These are phyloP conservation scores for Stachybotrys chlorohalonatus DNA, from an alignment of 2,329 filamentous ascomycete species.

Conservation along the genomic window DNA sequence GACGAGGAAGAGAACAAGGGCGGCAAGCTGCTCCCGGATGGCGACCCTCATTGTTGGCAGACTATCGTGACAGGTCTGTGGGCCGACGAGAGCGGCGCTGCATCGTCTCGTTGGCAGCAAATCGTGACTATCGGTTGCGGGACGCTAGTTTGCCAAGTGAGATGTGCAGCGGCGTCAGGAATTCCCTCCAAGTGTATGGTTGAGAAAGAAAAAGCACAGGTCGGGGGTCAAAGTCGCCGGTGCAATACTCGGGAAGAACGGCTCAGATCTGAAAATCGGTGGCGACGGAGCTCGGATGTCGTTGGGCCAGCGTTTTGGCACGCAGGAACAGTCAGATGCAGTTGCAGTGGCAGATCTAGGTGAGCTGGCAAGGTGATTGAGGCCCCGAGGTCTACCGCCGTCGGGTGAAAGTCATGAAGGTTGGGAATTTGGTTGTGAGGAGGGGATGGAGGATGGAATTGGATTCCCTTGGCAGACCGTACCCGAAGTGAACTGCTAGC, in stretches of 20 bases:
- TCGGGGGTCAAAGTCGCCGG: neutral
- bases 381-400: neutral
- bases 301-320: too few relatives aligned
- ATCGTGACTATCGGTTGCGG: slow-evolving; percentile 4
- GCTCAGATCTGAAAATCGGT: neutral
- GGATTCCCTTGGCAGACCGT: neutral
- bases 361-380: neutral
- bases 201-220: neutral
- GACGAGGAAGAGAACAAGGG: slow-evolving; percentile 67
- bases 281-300: neutral
- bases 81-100: slow-evolving; percentile 13
- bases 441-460: neutral
- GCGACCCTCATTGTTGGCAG: slow-evolving; percentile 62
- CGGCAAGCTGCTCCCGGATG: slow-evolving; percentile 78
- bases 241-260: neutral
- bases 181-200: neutral
- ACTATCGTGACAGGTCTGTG: slow-evolving; percentile 10
- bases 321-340: too few relatives aligned
- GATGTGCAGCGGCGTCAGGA: neutral
- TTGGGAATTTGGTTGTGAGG: neutral
- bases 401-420: too few relatives aligned
- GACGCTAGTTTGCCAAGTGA: neutral
- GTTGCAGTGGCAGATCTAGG: too few relatives aligned
- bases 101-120: slow-evolving; percentile 11
- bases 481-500: neutral